A percentile compares a stretch with the other conserved stretches of the same genome.
Conservation (phyloP, 345 rosid species). For the Sisymbrium altissimum region DNA sequence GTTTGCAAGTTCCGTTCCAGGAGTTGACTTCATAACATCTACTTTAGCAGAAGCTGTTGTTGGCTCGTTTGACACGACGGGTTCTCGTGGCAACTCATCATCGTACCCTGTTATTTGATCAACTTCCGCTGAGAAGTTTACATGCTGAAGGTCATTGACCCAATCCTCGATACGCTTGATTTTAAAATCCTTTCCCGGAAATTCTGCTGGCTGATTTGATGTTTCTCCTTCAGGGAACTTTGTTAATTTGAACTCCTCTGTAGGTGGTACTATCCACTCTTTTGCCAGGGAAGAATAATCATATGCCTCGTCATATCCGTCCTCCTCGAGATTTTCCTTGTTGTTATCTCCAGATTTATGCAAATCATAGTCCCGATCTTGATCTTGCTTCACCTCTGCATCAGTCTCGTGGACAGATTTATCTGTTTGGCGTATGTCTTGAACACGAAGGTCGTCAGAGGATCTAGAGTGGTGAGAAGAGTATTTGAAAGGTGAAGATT, state of each 20-base stretch:
- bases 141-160: constrained; percentile 78
- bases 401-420: constrained; percentile 38
- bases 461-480: constrained; percentile 51
- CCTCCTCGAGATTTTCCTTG: constrained; percentile 42
- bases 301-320: constrained; percentile 49
- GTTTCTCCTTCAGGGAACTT: constrained; percentile 46
- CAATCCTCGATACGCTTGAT: constrained; percentile 78
- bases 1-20: constrained; percentile 78
- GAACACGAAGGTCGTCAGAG: constrained; percentile 49
- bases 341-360: constrained; percentile 34
- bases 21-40: constrained; percentile 46
- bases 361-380: constrained; percentile 33
- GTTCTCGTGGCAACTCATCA: constrained; percentile 37
- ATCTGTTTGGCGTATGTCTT: constrained; percentile 38
- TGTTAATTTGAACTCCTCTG: constrained; percentile 42
- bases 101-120: constrained; percentile 36
- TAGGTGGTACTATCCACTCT: constrained; percentile 69
- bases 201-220: constrained; percentile 41
- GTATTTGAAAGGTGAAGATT: constrained; percentile 34
- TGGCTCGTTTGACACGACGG: constrained; percentile 30
- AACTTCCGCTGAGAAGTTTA: constrained; percentile 51
- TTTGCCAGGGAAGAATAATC: constrained; percentile 54
- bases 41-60: constrained; percentile 38
- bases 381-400: constrained; percentile 21
- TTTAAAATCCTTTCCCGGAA: constrained; percentile 60